Evolutionary conservation across 768 basidiomycete species (phyloP).

Genomic region (Kwoniella shandongensis): DNA sequence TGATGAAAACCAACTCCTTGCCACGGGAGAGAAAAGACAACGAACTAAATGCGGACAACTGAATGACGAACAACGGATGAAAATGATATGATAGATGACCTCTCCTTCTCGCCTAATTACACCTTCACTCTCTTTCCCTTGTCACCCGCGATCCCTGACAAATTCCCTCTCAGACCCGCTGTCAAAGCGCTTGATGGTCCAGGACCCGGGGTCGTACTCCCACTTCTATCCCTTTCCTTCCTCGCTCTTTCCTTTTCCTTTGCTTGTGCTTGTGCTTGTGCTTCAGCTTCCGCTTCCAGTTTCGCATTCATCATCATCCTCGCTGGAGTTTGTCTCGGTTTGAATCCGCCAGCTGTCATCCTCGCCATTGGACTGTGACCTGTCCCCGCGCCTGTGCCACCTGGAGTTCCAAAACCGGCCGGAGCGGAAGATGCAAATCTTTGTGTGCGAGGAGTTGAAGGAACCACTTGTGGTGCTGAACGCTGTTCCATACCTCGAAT

Average conservation of each 20-base stretch:
- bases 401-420: constrained; percentile 3
- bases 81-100: no score
- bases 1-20: no score
- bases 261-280: background rate
- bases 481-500: constrained; percentile 40
- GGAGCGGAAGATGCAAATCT: constrained; percentile 37
- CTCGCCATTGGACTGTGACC: constrained; percentile 32
- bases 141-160: constrained; percentile 9
- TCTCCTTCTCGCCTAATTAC: background rate
- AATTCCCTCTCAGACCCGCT: constrained; percentile 15
- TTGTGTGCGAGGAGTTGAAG: constrained; percentile 17
- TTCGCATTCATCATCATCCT: constrained; percentile 18
- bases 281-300: constrained; percentile 1
- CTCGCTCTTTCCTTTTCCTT: background rate
- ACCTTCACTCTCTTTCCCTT: constrained; percentile 31
- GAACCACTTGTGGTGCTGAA: constrained; percentile 3
- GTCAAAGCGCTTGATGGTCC: constrained; percentile 18
- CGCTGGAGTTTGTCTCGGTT: constrained; percentile 27
- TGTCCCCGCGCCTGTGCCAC: background rate
- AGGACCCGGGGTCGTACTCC: constrained; percentile 17
- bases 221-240: constrained; percentile 16
- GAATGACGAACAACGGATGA: no score
- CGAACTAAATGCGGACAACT: no score
- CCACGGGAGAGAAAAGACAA: no score
- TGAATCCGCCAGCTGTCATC: constrained; percentile 34